Evolutionary conservation across 441 rosid species (phyloP), one percentile per base, ranked within the genome.

Genomic region (Pelargonium myrrhifolium): DNA sequence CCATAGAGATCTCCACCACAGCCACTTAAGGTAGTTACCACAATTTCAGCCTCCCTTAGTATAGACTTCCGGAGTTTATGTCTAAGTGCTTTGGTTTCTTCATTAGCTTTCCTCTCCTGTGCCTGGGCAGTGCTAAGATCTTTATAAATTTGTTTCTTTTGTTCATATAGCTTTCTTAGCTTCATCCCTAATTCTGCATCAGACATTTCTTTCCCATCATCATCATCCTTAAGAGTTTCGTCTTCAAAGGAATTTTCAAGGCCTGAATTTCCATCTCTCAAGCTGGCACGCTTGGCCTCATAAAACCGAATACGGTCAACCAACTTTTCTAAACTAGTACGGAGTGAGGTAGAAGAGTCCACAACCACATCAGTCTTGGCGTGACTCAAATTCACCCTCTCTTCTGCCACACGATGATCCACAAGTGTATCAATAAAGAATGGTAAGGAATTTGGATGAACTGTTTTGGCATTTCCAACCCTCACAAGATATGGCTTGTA

Each of bases 1-100:
- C 83, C 89, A 77, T 85, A 90, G 22, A 95, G 90, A 82, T 95
- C 99, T 76, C 99, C 98, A 80, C 99, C 99, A 78, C 88, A 92
- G n/a, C 98, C 99, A 73, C 99, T 89, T 77, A 92, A 76, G 18
- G 99, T 95, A 4, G 98, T 86, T 64, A 90, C 89, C 12, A 95
- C 95, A 78, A 95, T 90, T 77, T 95, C 98, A 72, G 98, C 99
- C 76, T 92, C 99, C 86, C 78, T 90, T 67, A 90, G 72, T 71
- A 92, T 87, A 14, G 88, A 81, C 78, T 81, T 95, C 73, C 96
- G 85, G 78, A 95, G 66, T 79, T 88, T 95, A 79, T 87, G 80
- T 74, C 80, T 90, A 81, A 84, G 77, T 21, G 84, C 78, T 81
- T 82, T 87, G 42, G 79, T 81, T 85, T 86, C 97, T 75, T 87